Percentiles rank a stretch among this genome's conserved stretches.
Evolutionary conservation across 164 flowering plant species (phyloP).

Genomic region (Berberis thunbergii): DNA sequence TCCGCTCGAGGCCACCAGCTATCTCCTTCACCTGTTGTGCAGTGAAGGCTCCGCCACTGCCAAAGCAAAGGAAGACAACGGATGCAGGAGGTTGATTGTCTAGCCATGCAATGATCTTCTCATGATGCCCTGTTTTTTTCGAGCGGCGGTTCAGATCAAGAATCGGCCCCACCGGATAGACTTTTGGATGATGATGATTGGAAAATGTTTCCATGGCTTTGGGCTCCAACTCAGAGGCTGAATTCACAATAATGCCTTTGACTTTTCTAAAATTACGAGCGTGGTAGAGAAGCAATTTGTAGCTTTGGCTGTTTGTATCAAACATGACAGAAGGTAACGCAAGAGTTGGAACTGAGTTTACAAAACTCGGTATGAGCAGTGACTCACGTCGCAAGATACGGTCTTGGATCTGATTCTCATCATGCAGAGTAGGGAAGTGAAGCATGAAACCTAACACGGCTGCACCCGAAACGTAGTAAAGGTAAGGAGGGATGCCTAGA

Average conservation of each 20-base stretch:
- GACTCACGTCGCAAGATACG: neutral
- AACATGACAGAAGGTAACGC: constrained; percentile 6
- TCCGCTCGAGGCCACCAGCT: constrained; percentile 23
- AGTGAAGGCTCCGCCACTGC: constrained; percentile 21
- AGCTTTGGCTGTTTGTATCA: neutral
- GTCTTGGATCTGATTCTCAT: neutral
- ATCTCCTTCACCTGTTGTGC: constrained; percentile 25
- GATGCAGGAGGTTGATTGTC: constrained; percentile 23
- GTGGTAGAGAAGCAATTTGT: neutral
- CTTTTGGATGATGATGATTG: constrained; percentile 7
- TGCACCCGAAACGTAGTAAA: constrained; percentile 21
- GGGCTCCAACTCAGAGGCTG: constrained; percentile 14
- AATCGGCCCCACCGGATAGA: constrained; percentile 27
- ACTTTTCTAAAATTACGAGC: constrained; percentile 7
- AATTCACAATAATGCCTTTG: constrained; percentile 30
- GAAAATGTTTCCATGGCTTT: neutral
- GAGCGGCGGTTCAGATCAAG: neutral
- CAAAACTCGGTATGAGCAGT: constrained; percentile 12
- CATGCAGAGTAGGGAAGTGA: constrained; percentile 6
- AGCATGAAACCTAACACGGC: constrained; percentile 12
- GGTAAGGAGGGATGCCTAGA: constrained; percentile 22
- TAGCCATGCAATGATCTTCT: constrained; percentile 14
- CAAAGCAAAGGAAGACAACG: constrained; percentile 40
- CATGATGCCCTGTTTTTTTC: neutral
- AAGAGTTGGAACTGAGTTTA: constrained; percentile 9